Evolutionary conservation across 2,329 filamentous ascomycete species (phyloP).

Genomic region (Anthostomella pinea): DNA sequence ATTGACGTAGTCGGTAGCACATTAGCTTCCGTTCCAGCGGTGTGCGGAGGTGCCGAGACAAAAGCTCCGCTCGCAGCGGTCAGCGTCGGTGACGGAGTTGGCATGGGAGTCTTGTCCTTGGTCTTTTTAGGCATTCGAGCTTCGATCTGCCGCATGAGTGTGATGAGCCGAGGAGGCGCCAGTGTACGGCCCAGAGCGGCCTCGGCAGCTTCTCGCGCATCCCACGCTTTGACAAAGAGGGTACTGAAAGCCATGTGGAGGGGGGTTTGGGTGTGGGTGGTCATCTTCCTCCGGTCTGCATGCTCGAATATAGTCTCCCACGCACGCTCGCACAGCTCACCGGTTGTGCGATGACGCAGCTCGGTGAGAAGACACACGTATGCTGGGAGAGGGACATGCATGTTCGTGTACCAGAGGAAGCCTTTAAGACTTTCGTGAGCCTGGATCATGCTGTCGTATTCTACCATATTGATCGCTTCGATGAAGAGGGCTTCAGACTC

Average conservation of each 20-base stretch:
- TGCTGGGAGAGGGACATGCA: conserved; percentile 59
- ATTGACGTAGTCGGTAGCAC: conserved; percentile 18
- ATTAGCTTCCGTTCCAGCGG: conserved; percentile 9
- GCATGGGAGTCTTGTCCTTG: conserved; percentile 29
- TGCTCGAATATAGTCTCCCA: conserved; percentile 57
- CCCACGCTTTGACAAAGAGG: conserved; percentile 62
- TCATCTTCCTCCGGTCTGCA: conserved; percentile 49
- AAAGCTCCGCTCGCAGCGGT: conserved; percentile 23
- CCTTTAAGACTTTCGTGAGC: conserved; percentile 47
- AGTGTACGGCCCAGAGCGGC: conserved; percentile 41
- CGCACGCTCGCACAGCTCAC: conserved; percentile 56
- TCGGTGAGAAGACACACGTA: conserved; percentile 60
- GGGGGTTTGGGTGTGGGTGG: conserved; percentile 50
- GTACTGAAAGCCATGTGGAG: conserved; percentile 57
- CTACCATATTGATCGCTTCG: conserved; percentile 56
- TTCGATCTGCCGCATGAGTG: conserved; percentile 43
- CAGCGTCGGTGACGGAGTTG: conserved; percentile 28
- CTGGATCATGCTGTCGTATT: conserved; percentile 57
- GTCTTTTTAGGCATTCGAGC: conserved; percentile 32
- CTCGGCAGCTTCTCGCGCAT: conserved; percentile 50
- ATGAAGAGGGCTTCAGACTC: conserved; percentile 53
- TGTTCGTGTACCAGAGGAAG: conserved; percentile 57
- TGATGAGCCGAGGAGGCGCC: conserved; percentile 46
- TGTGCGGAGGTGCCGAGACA: conserved; percentile 13
- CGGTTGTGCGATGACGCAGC: conserved; percentile 49